Evolutionary conservation across 1,139 yeast genomes (phyloP).

Genomic region (Saccharomycopsis hybrid): DNA sequence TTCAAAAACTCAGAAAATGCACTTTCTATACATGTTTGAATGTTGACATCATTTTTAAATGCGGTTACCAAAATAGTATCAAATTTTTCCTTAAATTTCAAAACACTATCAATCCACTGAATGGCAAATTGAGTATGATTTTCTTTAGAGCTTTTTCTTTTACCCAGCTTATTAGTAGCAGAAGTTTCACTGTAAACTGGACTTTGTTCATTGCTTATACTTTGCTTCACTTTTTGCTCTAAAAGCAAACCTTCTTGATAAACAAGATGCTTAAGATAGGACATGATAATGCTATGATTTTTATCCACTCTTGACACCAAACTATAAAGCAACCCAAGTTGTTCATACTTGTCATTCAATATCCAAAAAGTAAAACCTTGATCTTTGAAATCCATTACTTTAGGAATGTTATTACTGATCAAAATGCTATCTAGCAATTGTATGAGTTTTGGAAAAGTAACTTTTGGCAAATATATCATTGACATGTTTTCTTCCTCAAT

Average conservation of each 20-base stretch:
- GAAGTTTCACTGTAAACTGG: conserved; percentile 3
- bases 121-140: conserved; percentile 49
- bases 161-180: conserved; percentile 12
- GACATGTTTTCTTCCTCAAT: conserved; percentile 54
- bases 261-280: conserved; percentile 45
- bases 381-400: conserved; percentile 40
- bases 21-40: conserved; percentile 52
- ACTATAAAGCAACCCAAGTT: conserved; percentile 41
- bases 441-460: conserved; percentile 48
- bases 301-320: conserved; percentile 50
- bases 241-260: conserved; percentile 34
- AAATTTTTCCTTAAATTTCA: conserved; percentile 49
- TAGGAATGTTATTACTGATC: conserved; percentile 52
- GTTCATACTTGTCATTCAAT: conserved; percentile 32
- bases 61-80: conserved; percentile 41
- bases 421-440: conserved; percentile 57
- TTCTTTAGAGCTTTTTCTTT: conserved; percentile 34
- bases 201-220: conserved; percentile 20
- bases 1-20: conserved; percentile 55
- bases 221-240: conserved; percentile 23
- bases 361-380: conserved; percentile 59
- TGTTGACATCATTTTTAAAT: conserved; percentile 41
- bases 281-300: conserved; percentile 43
- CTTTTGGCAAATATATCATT: conserved; percentile 46
- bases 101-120: conserved; percentile 61